These are phyloP conservation scores for Botrytis sinoallii DNA, from an alignment of 2,329 filamentous ascomycete species.

Conservation along the genomic window DNA sequence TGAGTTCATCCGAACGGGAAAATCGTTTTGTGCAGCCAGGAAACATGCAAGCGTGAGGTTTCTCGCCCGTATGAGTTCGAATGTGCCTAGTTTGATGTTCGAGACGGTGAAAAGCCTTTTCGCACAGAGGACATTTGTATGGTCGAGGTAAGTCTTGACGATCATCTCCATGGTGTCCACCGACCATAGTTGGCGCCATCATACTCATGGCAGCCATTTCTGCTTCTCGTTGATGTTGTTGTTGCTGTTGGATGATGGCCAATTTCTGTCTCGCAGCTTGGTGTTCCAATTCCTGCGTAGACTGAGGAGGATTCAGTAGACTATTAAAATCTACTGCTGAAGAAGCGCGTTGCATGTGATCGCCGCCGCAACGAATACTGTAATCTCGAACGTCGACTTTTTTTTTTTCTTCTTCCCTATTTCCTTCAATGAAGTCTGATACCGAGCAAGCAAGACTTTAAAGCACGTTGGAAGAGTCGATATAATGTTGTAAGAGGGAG, in stretches of 20 bases:
- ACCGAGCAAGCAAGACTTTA: not conserved
- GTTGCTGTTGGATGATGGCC: constrained; percentile 36
- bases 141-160: constrained; percentile 77
- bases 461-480: not conserved
- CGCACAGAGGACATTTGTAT: constrained; percentile 98
- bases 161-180: constrained; percentile 40
- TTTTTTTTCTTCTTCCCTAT: not conserved
- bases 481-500: not conserved
- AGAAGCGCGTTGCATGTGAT: constrained; percentile 73
- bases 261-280: constrained; percentile 35
- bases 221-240: constrained; percentile 36
- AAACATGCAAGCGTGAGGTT: constrained; percentile 94
- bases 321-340: constrained; percentile 73
- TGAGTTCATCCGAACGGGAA: constrained; percentile 93
- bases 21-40: constrained; percentile 97
- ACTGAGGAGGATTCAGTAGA: constrained; percentile 67
- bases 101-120: constrained; percentile 96
- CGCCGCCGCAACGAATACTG: constrained; percentile 39
- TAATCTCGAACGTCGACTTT: not conserved
- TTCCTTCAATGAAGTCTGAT: not conserved
- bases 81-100: constrained; percentile 93
- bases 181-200: constrained; percentile 36
- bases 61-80: constrained; percentile 95
- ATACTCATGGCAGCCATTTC: constrained; percentile 52
- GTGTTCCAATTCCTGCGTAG: constrained; percentile 38